Evolutionary conservation across 2,329 filamentous ascomycete species (phyloP).

Genomic region (Biscogniauxia sp.): DNA sequence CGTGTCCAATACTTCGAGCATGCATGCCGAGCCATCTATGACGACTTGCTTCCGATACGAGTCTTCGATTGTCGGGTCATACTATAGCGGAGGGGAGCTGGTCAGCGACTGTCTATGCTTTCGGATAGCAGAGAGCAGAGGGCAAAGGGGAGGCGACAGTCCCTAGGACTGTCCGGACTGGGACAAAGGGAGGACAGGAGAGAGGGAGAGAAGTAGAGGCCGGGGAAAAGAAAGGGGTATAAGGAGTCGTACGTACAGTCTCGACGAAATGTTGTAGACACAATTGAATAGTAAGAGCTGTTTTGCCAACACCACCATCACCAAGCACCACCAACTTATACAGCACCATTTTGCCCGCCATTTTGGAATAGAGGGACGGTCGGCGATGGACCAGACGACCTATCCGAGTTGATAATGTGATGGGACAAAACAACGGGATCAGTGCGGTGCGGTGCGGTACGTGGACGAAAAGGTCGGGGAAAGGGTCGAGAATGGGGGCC

Average conservation of each 20-base stretch:
- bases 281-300: conserved; percentile 90
- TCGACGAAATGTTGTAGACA: conserved; percentile 98
- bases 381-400: conserved; percentile 26
- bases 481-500: conserved; percentile 4
- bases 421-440: not conserved
- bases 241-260: conserved; percentile 57
- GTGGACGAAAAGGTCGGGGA: conserved; percentile 2
- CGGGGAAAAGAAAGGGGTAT: conserved; percentile 4
- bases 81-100: conserved; percentile 44
- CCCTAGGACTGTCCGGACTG: too few species aligned
- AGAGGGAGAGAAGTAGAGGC: not conserved
- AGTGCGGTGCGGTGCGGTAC: conserved; percentile 1
- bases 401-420: not conserved
- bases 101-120: conserved; percentile 12
- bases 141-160: not conserved
- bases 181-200: not conserved
- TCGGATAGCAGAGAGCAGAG: conserved; percentile 6
- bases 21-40: conserved; percentile 92
- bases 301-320: conserved; percentile 92
- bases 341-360: conserved; percentile 92
- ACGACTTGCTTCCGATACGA: conserved; percentile 87
- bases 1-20: conserved; percentile 96
- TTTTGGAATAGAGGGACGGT: conserved; percentile 40
- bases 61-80: conserved; percentile 85
- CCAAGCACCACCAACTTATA: conserved; percentile 96